Evolutionary conservation across 768 basidiomycete genomes (phyloP), one percentile per base, ranked within the genome.

Genomic region (Tricholoma saponaceum): DNA sequence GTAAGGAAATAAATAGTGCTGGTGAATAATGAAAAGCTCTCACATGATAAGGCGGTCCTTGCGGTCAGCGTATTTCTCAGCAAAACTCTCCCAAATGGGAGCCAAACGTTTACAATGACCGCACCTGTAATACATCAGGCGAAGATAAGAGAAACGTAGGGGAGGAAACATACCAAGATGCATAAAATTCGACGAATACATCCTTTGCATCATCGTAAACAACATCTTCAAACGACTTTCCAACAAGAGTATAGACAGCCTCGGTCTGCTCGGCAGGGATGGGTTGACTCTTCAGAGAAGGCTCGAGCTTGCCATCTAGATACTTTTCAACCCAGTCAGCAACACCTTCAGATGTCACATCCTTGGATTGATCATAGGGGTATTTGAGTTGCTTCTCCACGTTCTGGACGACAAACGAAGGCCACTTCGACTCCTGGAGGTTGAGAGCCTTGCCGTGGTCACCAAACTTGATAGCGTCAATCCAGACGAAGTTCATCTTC

Each of bases 91-190:
- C 93, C 94, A 99, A 39, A 77, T 91, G 12, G 97, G 96, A 71
- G 90, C 91, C 64, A 99, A 84, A 66, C 95, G 93, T 77, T 97
- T 97, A 88, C 94, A 95, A 83, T 95, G 93, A 44, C 91, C 90
- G 67, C 91, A 92, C 87, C 88, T 90, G 64, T 23, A 51, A n/a
- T 6, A 60, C 30, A 54, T 57, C 10, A 25, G 4, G 18, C 16
- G 25, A 54, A 41, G 58, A 18, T 54, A n/a, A 35, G 20, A 20
- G 9, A 0, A 41, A 26, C 28, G 47, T 28, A 8, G 14, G 7
- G 59, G 60, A 61, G 51, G 65, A 64, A 33, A 73, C 87, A 44
- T 72, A 95, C 97, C 97, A 99, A 51, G 93, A 84, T 50, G 97
- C 97, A 66, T 92, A 98, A 75, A 99, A 95, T 74, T 98, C 96